Evolutionary conservation across 306 rosid genomes (phyloP), one percentile per base, ranked within the genome.

Genomic region (Dalbergia cochinchinensis): DNA sequence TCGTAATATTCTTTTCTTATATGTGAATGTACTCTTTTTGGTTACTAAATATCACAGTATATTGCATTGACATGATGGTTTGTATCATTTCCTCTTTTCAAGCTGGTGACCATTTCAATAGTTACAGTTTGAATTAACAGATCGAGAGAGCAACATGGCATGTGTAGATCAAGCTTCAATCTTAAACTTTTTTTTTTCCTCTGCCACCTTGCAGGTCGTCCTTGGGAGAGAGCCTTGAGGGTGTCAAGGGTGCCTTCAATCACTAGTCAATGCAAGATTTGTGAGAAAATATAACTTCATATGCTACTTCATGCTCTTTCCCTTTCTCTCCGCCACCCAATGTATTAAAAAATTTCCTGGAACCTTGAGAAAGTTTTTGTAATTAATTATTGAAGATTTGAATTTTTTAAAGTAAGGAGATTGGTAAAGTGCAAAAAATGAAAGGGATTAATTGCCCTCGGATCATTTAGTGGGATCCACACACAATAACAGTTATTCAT

Each of bases 191-290:
- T 18, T 70, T 4, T 45, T 33, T n/a, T n/a, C n/a, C n/a, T n/a
- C n/a, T n/a, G n/a, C n/a, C n/a, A 73, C 33, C 39, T 87, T 82
- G 91, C 89, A 94, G 98, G 86, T 64, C 88, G 70, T 94, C 97
- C 48, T 12, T 87, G 82, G 98, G 97, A 53, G 98, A 92, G 90
- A 94, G 90, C 85, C 77, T 94, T 14, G 94, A 88, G 82, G 97
- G 89, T 82, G 86, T 94, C 54, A 94, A 83, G 87, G 96, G 97
- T 79, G 72, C 94, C 35, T 92, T 94, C 76, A 84, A 85, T 58
- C 82, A 80, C 37, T 92, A 53, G 83, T 65, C 72, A 85, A 16
- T 61, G 31, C 54, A 31, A 63, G 59, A 70, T 1, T 58, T 33
- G 65, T 48, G 70, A 64, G 22, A 59, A 55, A 59, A 37, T n/a